Conservation (phyloP, 768 basidiomycete species). For the Psilocybe cyanescens region DNA sequence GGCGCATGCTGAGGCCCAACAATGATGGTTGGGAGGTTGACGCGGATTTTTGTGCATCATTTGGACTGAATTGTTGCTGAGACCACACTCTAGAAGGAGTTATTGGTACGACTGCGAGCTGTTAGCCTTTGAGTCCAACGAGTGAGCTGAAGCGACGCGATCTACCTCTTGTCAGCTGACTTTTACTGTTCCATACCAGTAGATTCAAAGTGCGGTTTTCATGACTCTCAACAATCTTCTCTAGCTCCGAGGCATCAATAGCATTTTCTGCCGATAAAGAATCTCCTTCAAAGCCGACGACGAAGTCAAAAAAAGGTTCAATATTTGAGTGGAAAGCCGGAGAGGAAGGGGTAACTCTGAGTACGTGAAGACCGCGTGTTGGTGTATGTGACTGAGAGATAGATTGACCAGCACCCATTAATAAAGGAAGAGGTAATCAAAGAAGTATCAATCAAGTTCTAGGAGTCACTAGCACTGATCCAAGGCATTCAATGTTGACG, state of each 20-base stretch:
- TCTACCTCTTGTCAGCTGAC: constrained; percentile 67
- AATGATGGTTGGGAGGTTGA: constrained; percentile 75
- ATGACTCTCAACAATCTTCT: constrained; percentile 81
- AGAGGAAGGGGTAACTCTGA: constrained; percentile 87
- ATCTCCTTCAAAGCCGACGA: constrained; percentile 87
- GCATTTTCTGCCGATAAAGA: constrained; percentile 51
- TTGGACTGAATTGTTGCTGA: constrained; percentile 40
- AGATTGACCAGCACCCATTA: constrained; percentile 80
- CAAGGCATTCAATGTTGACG: too few relatives aligned
- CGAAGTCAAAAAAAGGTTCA: constrained; percentile 96
- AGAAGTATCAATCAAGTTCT: too few relatives aligned
- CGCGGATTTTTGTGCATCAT: constrained; percentile 41
- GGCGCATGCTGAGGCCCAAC: constrained; percentile 91
- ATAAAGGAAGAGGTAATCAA: too few relatives aligned
- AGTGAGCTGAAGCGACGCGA: background rate
- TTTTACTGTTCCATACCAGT: constrained; percentile 86
- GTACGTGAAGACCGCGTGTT: constrained; percentile 75
- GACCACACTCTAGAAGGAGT: constrained; percentile 88
- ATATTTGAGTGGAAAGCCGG: constrained; percentile 87
- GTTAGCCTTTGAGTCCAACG: background rate
- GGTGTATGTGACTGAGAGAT: constrained; percentile 55
- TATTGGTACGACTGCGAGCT: constrained; percentile 72
- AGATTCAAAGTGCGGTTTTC: constrained; percentile 74
- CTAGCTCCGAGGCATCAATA: constrained; percentile 73
- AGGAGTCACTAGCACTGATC: too few relatives aligned